Conservation (phyloP, 1,284 basidiomycete species). For the Taiwanofungus camphoratus region DNA sequence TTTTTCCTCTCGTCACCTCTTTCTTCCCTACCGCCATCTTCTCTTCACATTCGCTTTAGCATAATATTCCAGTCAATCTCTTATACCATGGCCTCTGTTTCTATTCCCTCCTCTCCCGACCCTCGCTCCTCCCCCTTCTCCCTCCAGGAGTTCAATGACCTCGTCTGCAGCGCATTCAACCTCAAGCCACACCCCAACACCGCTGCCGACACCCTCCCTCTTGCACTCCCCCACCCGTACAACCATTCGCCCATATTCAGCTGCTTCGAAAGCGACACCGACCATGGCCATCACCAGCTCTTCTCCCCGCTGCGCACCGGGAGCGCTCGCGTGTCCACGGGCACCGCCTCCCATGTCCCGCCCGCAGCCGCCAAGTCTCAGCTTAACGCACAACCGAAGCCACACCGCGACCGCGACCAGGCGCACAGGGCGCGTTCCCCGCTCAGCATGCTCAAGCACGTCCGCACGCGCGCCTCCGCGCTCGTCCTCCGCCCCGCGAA, state of each 20-base stretch:
- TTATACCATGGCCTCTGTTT: neutral
- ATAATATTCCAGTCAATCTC: neutral
- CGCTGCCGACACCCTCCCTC: conserved; percentile 9
- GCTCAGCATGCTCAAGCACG: conserved; percentile 19
- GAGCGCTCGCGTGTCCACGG: neutral
- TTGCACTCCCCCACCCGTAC: conserved; percentile 9
- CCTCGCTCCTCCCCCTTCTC: conserved; percentile 17
- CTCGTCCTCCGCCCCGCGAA: conserved; percentile 20
- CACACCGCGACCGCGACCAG: too few relatives aligned
- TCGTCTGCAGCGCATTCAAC: conserved; percentile 20
- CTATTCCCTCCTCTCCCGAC: conserved; percentile 14
- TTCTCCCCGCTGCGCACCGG: conserved; percentile 1
- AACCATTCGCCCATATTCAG: neutral
- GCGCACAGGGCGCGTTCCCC: conserved; percentile 16
- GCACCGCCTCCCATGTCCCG: conserved; percentile 3
- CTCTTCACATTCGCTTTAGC: neutral
- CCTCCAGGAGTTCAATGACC: conserved; percentile 22
- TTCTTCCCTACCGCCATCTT: neutral
- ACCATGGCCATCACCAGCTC: conserved; percentile 7
- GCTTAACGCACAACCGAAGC: too few relatives aligned
- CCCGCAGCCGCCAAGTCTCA: too few relatives aligned
- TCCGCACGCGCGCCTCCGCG: conserved; percentile 25
- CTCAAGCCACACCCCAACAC: conserved; percentile 10
- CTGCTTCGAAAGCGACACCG: conserved; percentile 14
- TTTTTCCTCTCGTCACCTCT: neutral